A percentile compares a stretch with the other conserved stretches of the same genome.
phyloP scores from a whole-genome alignment of 1,284 basidiomycete species.

The Volvariella volvacea region DNA sequence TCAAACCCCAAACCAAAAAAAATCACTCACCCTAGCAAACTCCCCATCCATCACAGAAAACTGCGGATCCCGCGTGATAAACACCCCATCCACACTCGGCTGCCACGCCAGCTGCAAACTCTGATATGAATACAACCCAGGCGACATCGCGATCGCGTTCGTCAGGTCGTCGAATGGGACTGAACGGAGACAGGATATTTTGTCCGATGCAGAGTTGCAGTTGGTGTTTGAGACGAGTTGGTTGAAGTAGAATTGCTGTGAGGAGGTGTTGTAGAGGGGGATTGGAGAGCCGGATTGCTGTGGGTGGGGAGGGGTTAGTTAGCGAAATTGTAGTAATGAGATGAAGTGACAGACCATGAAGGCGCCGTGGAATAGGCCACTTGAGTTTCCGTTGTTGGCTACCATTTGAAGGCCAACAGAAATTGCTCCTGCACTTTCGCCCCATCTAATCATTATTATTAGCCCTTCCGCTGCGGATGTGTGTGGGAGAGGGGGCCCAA shows the following conservation, averaged over 20 bases:
- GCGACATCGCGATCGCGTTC: constrained; percentile 18
- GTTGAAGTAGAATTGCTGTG: constrained; percentile 26
- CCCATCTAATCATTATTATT: constrained; percentile 31
- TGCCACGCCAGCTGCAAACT: constrained; percentile 4
- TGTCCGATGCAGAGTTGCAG: constrained; percentile 15
- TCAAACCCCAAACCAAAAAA: no score
- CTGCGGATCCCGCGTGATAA: constrained; percentile 5
- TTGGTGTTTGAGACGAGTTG: constrained; percentile 15
- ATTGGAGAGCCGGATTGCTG: constrained; percentile 38
- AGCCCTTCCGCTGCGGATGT: constrained; percentile 28
- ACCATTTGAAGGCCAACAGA: constrained; percentile 49
- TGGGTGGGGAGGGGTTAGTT: neutral
- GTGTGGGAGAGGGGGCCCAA: no score
- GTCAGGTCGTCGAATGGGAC: constrained; percentile 16
- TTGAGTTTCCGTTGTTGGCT: constrained; percentile 39
- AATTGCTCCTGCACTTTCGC: constrained; percentile 53
- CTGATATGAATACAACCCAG: constrained; percentile 14
- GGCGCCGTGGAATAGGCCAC: constrained; percentile 44
- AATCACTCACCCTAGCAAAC: constrained; percentile 1
- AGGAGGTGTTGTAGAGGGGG: constrained; percentile 33
- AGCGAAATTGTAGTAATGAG: constrained; percentile 41
- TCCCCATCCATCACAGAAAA: constrained; percentile 1
- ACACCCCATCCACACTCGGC: constrained; percentile 9
- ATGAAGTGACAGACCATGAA: constrained; percentile 44
- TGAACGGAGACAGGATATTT: constrained; percentile 18